Conservation (phyloP, 139 green algal genomes). For the Diplosphaera chodatii region DNA sequence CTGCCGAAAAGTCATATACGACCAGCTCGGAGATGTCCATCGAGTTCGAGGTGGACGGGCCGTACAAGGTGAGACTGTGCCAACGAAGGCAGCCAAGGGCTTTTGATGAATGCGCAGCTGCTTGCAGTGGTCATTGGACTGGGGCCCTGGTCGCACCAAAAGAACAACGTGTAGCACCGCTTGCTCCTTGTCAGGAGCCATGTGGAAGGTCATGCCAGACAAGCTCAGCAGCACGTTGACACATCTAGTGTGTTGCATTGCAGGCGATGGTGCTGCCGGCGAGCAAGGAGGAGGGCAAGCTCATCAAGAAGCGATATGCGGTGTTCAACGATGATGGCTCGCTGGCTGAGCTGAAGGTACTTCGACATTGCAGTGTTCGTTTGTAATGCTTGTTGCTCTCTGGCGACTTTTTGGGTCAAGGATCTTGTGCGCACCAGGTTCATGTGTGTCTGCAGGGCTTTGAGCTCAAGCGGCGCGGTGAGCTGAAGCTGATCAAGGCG, state of each 20-base stretch:
- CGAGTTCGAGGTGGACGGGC: conserved; percentile 94
- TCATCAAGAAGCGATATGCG: conserved; percentile 99
- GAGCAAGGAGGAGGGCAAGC: conserved; percentile 93
- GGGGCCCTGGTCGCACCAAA: too few species aligned
- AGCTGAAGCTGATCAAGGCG: conserved; percentile 99
- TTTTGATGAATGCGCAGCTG: too few species aligned
- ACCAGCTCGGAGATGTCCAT: conserved; percentile 89
- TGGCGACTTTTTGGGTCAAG: too few species aligned
- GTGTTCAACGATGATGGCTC: conserved; percentile 91
- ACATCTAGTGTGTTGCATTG: too few species aligned
- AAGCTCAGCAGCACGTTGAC: too few species aligned
- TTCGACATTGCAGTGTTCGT: not conserved
- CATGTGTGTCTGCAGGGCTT: conserved; percentile 59
- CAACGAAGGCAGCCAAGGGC: too few species aligned
- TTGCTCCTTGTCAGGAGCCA: too few species aligned
- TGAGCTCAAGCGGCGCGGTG: conserved; percentile 91
- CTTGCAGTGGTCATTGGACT: too few species aligned
- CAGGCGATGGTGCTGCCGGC: conserved; percentile 92
- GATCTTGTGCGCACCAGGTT: too few species aligned
- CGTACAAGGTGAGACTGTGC: conserved; percentile 88
- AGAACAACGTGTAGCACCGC: too few species aligned
- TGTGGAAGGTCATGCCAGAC: too few species aligned
- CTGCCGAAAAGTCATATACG: conserved; percentile 51
- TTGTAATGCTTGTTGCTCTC: too few species aligned
- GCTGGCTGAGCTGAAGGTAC: conserved; percentile 90